Base-by-base conservation (phyloP, 2,329 filamentous ascomycete species). In the Tolypocladium paradoxum region DNA sequence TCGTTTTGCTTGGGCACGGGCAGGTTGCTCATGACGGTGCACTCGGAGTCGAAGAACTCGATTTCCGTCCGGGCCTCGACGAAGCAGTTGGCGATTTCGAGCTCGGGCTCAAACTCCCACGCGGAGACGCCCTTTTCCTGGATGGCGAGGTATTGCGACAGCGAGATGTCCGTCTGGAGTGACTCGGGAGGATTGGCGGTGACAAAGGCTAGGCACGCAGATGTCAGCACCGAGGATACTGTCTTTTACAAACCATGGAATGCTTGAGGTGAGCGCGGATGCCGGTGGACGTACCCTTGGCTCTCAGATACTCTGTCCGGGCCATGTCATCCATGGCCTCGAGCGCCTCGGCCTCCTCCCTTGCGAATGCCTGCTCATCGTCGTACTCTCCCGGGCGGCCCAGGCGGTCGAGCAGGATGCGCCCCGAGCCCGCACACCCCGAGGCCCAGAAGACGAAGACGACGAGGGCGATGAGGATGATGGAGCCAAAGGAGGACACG, bases 51-150 rank as follows among this genome's bases (percentile, higher is more conserved):
- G 66, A 95, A 99, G 73, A 99, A 99, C 68, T 99, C 93, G 58
- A 99, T 96, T 70, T 99, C 93, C 12, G 93, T 99, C 59, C 93
- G 83, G 40, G 76, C 92, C 71, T 99, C 92, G 58, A 99, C 93
- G 66, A 99, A 99, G 70, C 93, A 99, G 71, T 97, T 97, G 60
- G 93, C 93, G 61, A 97, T 96, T 71, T 99, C 93, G 36, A 97
- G 75, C 70, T 99, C 93, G n/a, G 93, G 93, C 69, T 97, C 93
- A 64, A 99, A 99, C 69, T 99, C 93, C 93, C 93, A 99, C 7
- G 93, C 93, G 6, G 93, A 96, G n/a, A 99, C 92, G 50, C 93
- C 93, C 70, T 99, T 99, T 74, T 99, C 93, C 73, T 99, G 93
- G 60, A 99, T 99, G 43, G 93, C 93, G 55, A 99, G 80, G 68